A percentile compares a stretch with the other conserved stretches of the same genome.
Conservation (phyloP, 75 land plant species). For the Picea sitchensis region DNA sequence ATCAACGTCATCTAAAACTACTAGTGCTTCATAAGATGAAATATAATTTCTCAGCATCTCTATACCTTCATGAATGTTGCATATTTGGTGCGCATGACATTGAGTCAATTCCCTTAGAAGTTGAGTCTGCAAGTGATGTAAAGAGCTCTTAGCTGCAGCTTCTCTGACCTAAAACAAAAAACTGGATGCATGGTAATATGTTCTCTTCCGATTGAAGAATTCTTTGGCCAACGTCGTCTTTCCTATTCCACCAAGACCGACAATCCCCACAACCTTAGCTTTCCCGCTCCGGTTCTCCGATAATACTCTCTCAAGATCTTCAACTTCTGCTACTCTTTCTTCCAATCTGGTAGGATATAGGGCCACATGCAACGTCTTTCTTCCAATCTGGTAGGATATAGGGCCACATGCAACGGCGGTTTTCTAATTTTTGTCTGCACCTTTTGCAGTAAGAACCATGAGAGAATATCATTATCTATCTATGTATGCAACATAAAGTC, state of each 20-base stretch:
- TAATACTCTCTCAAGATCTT: background rate
- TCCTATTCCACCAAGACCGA: background rate
- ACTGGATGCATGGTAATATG: background rate
- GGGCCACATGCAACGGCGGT: no score
- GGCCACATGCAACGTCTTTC: background rate
- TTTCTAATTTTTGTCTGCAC: background rate
- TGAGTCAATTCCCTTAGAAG: background rate
- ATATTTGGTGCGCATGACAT: no score
- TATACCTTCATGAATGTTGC: no score
- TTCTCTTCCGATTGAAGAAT: background rate
- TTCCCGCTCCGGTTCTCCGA: background rate
- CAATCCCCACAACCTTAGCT: background rate
- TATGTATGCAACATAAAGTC: no score
- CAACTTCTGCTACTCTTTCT: no score
- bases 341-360: background rate
- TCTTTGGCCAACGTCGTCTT: background rate
- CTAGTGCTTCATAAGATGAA: no score
- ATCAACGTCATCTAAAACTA: no score
- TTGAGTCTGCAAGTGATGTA: background rate
- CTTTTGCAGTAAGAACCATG: no score
- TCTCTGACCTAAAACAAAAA: background rate
- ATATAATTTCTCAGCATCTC: no score
- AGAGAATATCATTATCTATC: no score
- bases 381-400: background rate
- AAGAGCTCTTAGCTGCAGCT: background rate